Evolutionary conservation across 257 asterid genomes (phyloP).

Genomic region (Solanum paucissectum): DNA sequence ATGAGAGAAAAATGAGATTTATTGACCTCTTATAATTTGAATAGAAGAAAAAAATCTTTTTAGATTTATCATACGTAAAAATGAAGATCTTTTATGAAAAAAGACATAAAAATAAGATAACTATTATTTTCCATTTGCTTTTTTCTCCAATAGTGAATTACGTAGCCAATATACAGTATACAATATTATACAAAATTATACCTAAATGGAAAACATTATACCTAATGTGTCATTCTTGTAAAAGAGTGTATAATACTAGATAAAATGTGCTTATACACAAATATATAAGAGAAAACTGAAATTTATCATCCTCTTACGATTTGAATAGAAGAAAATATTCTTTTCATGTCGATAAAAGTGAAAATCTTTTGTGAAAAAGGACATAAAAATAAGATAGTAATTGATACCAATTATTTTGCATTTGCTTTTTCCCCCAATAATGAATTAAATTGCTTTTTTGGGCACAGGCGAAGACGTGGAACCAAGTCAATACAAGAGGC

Average conservation of each 20-base stretch:
- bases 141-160: neutral
- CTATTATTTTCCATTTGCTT: neutral
- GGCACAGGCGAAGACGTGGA: neutral
- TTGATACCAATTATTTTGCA: neutral
- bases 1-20: neutral
- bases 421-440: neutral
- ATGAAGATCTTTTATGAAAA: neutral
- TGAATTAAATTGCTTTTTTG: neutral
- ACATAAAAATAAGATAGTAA: neutral
- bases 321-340: too few relatives aligned
- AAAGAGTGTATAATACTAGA: neutral
- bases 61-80: neutral
- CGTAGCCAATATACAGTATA: neutral
- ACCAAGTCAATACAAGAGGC: neutral
- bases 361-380: neutral
- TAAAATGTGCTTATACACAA: neutral
- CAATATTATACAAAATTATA: too few relatives aligned
- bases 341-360: neutral
- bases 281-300: too few relatives aligned
- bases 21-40: neutral
- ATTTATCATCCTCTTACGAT: fast-evolving
- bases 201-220: neutral
- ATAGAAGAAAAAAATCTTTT: neutral
- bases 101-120: neutral
- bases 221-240: neutral